Evolutionary conservation across 2,329 filamentous ascomycete genomes (phyloP), one percentile per base, ranked within the genome.

Genomic region (Lachnellula hyalina): DNA sequence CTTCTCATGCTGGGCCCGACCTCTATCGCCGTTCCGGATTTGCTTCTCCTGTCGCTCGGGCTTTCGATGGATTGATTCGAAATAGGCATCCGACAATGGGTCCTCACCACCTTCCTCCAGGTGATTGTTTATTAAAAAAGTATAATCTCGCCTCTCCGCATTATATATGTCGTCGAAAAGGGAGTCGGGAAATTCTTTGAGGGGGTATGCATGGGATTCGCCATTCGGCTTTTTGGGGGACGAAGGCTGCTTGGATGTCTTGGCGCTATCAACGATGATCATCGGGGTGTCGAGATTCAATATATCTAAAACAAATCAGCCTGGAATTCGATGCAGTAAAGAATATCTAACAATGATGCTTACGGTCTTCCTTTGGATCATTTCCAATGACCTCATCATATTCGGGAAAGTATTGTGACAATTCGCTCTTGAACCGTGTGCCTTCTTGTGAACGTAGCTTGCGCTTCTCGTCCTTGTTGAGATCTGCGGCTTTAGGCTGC

Each of bases 361-460:
- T 80, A 92, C 91, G 86, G 64, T 86, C 78, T 72, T 92, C 86
- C 65, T 87, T 87, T 40, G 85, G 83, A 60, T 90, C 86, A 68
- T 95, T 89, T 59, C 89, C 91, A 73, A 97, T 90, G 62, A 96
- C 83, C 69, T 96, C 90, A 72, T 96, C 92, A 72, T 96, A 97
- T 67, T 95, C 92, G 51, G 89, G 85, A 68, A 97, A 96, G 73
- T 96, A 97, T 47, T 84, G 82, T 38, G 91, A 86, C 58, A 97
- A 79, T 68, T 96, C 92, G 73, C 91, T 96, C 78, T 95, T 96
- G 73, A 91, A 86, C 63, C 90, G 81, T 50, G 86, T 86, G 11
- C 87, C 88, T 65, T 96, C 90, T 66, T 95, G 89, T 51, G 90
- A 96, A 59, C 93, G 83, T 69, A 96, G 76, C 68, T 90, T 93